Conservation (phyloP, 345 rosid species). For the Gossypium ekmanianum region DNA sequence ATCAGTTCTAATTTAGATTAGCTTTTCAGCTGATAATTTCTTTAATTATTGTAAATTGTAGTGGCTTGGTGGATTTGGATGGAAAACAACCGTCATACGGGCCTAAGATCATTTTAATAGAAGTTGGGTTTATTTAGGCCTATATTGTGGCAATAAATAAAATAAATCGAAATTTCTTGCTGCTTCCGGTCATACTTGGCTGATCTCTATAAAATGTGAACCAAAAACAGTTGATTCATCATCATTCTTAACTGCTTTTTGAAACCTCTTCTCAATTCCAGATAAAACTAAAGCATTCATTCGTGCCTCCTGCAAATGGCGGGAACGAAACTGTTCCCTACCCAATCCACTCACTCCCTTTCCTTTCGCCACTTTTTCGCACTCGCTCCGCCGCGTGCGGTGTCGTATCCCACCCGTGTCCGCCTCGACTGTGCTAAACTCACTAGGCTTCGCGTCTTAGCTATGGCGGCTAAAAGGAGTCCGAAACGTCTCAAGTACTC, state of each 20-base stretch:
- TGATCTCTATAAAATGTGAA: not conserved
- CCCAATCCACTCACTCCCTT: conserved; percentile 13
- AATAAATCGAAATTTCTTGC: not conserved
- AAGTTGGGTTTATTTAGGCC: not conserved
- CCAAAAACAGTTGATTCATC: not conserved
- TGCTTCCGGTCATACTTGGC: not conserved
- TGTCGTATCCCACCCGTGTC: conserved; percentile 22
- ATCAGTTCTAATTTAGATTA: no score
- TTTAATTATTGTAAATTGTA: no score
- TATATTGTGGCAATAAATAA: no score
- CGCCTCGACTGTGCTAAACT: conserved; percentile 25
- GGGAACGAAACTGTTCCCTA: conserved; percentile 24
- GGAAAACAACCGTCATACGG: no score
- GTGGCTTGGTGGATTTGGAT: no score
- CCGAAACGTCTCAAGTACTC: conserved; percentile 94
- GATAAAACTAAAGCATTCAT: not conserved
- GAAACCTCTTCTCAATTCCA: not conserved
- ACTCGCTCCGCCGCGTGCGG: conserved; percentile 7
- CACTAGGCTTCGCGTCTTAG: conserved; percentile 26
- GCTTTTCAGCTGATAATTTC: no score
- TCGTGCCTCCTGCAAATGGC: conserved; percentile 23
- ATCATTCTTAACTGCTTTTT: not conserved
- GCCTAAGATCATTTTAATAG: no score
- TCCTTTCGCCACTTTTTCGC: conserved; percentile 15
- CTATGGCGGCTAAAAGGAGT: conserved; percentile 67